Evolutionary conservation across 75 land plant species (phyloP), one percentile per base, ranked within the genome.

Genomic region (Sequoiadendron giganteum): DNA sequence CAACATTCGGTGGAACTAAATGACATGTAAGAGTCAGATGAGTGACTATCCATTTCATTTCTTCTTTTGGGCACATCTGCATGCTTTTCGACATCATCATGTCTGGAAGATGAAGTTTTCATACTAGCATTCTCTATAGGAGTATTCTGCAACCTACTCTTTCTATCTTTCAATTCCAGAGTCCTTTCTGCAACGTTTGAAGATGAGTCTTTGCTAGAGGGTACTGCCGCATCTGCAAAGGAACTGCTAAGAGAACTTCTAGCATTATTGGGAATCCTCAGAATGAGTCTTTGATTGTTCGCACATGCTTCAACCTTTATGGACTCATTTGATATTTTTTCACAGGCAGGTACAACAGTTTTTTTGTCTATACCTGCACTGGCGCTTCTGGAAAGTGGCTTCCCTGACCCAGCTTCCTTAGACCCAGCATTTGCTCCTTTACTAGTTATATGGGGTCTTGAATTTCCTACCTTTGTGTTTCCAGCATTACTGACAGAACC

Each of bases 251-350:
- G 19, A 21, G 78, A 40, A 68, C 93, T 93, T 40, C 87, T 84
- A 10, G 65, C 89, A 82, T 90, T 90, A 88, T 91, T 93, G 8
- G 93, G 93, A 68, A 93, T 65, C 84, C 93, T 91, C 38, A 93
- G 83, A 49, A 93, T 87, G 32, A 93, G 55, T 47, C 93, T 89
- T 85, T 92, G 93, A 61, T 86, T 85, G 89, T 36, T 52, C 40
- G 18, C 49, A 30, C 40, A 34, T 5, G 68, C 65, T 36, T 54
- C 86, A 54, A 30, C 86, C 32, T 52, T 56, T 38, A 61, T 21
- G 16, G 86, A 15, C 65, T 85, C 86, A 34, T 52, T 85, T 40
- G 30, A 79, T 47, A 34, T 39, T 55, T 85, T 86, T 14, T 58
- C 65, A 43, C 16, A 49, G 49, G 36, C 39, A 34, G 38, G 55